These are phyloP conservation scores for Neurospora pannonica DNA, from an alignment of 495 filamentous ascomycete genomes.

Conservation along the genomic window DNA sequence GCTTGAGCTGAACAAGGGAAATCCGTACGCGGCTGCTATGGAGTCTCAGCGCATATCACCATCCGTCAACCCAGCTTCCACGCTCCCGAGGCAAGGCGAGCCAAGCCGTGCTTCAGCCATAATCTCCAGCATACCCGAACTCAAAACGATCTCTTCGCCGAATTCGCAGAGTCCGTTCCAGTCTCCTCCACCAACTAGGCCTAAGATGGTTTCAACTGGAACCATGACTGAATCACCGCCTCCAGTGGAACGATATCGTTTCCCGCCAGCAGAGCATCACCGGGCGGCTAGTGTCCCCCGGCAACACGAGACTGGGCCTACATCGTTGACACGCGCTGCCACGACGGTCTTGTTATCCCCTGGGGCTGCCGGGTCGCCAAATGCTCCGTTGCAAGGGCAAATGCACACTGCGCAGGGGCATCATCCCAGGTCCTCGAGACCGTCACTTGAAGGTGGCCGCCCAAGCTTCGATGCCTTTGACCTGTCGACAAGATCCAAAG, in stretches of 20 bases:
- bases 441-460: slow-evolving; percentile 68
- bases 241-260: slow-evolving; percentile 47
- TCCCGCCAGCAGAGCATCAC: slow-evolving; percentile 47
- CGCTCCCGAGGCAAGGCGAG: slow-evolving; percentile 29
- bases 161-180: slow-evolving; percentile 42
- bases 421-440: slow-evolving; percentile 60
- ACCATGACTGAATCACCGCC: slow-evolving; percentile 78
- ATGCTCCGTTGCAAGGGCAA: slow-evolving; percentile 42
- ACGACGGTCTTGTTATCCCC: slow-evolving; percentile 10
- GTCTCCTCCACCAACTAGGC: slow-evolving; percentile 45
- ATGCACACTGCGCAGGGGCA: slow-evolving; percentile 33
- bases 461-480: slow-evolving; percentile 55
- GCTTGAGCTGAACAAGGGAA: slow-evolving; percentile 22
- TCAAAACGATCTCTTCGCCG: slow-evolving; percentile 40
- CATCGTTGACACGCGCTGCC: slow-evolving; percentile 23
- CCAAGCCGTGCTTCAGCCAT: slow-evolving; percentile 44
- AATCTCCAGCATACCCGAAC: slow-evolving; percentile 43
- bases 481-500: slow-evolving; percentile 25
- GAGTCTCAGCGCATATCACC: slow-evolving; percentile 13
- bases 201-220: slow-evolving; percentile 80
- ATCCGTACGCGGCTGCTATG: slow-evolving; percentile 7
- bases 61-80: slow-evolving; percentile 26
- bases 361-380: slow-evolving; percentile 16
- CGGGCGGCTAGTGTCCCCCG: slow-evolving; percentile 46
- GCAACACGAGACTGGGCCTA: slow-evolving; percentile 27